Evolutionary conservation across 208 protist species (phyloP), one percentile per base, ranked within the genome.

Genomic region (Borovskyia barvae): DNA sequence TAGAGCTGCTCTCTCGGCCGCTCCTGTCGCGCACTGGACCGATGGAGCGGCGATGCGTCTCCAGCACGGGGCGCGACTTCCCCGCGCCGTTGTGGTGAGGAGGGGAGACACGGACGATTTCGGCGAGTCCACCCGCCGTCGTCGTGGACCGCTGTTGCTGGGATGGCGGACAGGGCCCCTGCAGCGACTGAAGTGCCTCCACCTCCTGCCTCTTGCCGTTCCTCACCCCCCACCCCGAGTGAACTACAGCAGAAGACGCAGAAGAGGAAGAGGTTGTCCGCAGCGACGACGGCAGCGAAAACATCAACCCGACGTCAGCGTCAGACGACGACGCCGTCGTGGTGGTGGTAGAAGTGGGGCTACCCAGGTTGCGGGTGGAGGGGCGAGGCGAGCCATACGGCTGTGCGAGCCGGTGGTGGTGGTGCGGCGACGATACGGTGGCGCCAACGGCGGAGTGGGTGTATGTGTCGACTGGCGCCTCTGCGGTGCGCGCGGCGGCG

Each of bases 341-440:
- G 4, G 50, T 35, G 32, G 25, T 28, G n/a, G 50, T 48, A 39
- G 50, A 43, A 7, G 49, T 37, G 30, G 49, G 5, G 19, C 15
- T 22, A 36, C 59, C 59, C 25, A 67, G 50, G 33, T 67, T 67
- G 60, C 60, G 60, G 33, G 60, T 59, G 41, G 60, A 67, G n/a
- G 50, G 29, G 41, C 55, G 20, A 17, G 32, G 52, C 43, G 42
- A 41, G 7, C 32, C 55, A 24, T 49, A 22, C 43, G 28, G 37
- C 24, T 14, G 14, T 39, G 14, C 35, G n/a, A n/a, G n/a, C n/a
- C n/a, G n/a, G n/a, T 12, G 12, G 12, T 30, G 17, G 12, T 14
- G 22, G 5, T 30, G n/a, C 20, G 51, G 11, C 24, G n/a, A 39
- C 33, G 33, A 14, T 14, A 19, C 41, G 17, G 24, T 19, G 24